These are phyloP conservation scores for Emmonsia crescens DNA, from an alignment of 2,329 filamentous ascomycete species.

Conservation along the genomic window DNA sequence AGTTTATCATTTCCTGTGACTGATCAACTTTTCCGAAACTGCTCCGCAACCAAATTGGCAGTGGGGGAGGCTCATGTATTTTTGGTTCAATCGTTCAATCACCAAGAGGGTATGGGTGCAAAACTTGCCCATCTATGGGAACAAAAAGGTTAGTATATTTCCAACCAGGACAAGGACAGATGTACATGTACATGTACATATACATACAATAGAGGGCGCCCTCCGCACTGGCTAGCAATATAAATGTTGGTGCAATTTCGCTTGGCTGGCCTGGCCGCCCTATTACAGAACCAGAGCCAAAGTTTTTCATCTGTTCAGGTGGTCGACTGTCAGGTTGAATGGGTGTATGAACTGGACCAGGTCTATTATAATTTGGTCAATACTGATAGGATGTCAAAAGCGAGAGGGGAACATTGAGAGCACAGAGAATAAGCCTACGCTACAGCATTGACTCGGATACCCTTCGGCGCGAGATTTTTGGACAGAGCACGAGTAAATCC, in stretches of 20 bases:
- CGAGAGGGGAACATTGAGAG: neutral
- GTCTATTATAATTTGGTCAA: constrained; percentile 12
- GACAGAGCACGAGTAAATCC: constrained; percentile 46
- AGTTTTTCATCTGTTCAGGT: constrained; percentile 26
- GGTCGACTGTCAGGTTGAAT: constrained; percentile 27
- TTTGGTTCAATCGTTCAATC: too few relatives aligned
- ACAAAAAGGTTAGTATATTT: constrained; percentile 1
- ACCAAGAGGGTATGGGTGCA: too few relatives aligned
- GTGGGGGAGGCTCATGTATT: too few relatives aligned
- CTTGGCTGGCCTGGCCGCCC: constrained; percentile 29
- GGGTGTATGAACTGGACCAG: constrained; percentile 26
- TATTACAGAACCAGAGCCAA: constrained; percentile 20
- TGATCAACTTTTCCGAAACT: too few relatives aligned
- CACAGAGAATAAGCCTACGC: constrained; percentile 20
- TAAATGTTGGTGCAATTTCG: constrained; percentile 31
- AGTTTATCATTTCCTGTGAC: too few relatives aligned
- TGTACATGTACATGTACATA: too few relatives aligned
- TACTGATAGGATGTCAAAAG: neutral
- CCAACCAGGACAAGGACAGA: neutral
- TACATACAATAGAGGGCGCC: constrained; percentile 27
- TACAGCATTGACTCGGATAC: constrained; percentile 45
- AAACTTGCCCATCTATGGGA: constrained; percentile 22
- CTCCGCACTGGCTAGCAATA: constrained; percentile 29
- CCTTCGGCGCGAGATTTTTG: constrained; percentile 44
- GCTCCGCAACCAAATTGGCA: too few relatives aligned